Evolutionary conservation across 495 filamentous ascomycete genomes (phyloP).

Genomic region (Hypoxylon trugodes): DNA sequence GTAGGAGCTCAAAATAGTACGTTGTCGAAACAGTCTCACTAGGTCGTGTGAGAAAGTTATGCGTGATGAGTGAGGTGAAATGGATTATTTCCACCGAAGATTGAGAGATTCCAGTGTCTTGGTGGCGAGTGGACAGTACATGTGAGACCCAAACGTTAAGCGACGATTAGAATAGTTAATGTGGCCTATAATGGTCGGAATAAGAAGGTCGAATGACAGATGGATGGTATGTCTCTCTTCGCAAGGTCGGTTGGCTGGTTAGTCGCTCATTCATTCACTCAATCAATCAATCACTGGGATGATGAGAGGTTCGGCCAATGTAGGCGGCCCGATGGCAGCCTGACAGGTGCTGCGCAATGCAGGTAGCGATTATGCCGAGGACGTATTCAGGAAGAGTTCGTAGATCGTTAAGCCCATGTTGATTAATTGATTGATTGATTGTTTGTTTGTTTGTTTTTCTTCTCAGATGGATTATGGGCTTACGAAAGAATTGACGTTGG

Average conservation of each 20-base stretch:
- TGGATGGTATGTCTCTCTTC: constrained; percentile 5
- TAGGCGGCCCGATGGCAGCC: constrained; percentile 34
- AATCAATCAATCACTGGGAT: constrained; percentile 17
- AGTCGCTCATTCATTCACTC: constrained; percentile 5
- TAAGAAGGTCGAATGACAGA: constrained; percentile 9
- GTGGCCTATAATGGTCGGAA: constrained; percentile 10
- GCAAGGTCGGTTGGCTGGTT: constrained; percentile 6
- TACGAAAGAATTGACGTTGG: constrained; percentile 39
- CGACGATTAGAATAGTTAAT: no score
- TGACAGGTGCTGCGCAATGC: constrained; percentile 27
- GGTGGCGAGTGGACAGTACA: constrained; percentile 12
- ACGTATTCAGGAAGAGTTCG: constrained; percentile 10
- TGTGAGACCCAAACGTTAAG: constrained; percentile 24
- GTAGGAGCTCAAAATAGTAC: background rate
- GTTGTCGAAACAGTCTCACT: background rate
- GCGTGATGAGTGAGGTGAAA: constrained; percentile 1
- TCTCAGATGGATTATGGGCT: constrained; percentile 24
- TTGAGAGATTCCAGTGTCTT: constrained; percentile 3
- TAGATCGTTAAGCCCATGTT: no score
- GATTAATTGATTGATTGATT: no score
- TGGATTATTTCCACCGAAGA: constrained; percentile 10
- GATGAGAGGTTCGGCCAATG: constrained; percentile 19
- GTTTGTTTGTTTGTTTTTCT: constrained; percentile 20
- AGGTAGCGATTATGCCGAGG: constrained; percentile 27
- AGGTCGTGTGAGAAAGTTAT: constrained; percentile 1